phyloP scores from a whole-genome alignment of 164 flowering plant genomes.

The Dillenia turbinata region DNA sequence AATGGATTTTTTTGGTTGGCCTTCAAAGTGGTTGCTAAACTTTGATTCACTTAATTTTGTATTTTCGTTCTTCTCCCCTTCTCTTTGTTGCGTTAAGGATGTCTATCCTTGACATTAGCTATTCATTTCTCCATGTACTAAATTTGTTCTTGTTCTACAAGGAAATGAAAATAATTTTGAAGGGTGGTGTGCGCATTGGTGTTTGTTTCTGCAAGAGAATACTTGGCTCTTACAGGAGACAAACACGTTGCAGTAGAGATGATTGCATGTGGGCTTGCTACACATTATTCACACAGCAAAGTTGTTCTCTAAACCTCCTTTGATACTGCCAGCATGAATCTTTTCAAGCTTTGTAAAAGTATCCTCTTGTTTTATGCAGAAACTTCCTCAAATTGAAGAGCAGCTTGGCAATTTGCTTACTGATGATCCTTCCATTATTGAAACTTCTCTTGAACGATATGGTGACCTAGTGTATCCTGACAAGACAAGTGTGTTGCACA shows the following conservation, averaged over 20 bases:
- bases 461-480: slow-evolving; percentile 82
- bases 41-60: too few relatives aligned
- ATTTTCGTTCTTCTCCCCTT: too few relatives aligned
- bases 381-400: slow-evolving; percentile 68
- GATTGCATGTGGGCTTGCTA: slow-evolving; percentile 91
- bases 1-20: too few relatives aligned
- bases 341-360: neutral
- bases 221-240: slow-evolving; percentile 90
- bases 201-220: slow-evolving; percentile 55
- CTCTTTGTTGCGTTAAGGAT: too few relatives aligned
- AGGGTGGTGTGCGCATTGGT: too few relatives aligned
- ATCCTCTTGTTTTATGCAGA: slow-evolving; percentile 31
- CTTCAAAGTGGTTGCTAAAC: too few relatives aligned
- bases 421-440: slow-evolving; percentile 72
- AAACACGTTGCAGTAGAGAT: slow-evolving; percentile 89
- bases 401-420: slow-evolving; percentile 72
- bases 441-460: slow-evolving; percentile 63
- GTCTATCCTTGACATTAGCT: too few relatives aligned
- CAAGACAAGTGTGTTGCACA: slow-evolving; percentile 51
- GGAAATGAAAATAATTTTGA: too few relatives aligned
- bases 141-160: too few relatives aligned
- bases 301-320: slow-evolving; percentile 31
- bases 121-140: too few relatives aligned
- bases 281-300: slow-evolving; percentile 66
- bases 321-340: neutral